These are phyloP conservation scores for Phallus indusiatus DNA, from an alignment of 768 basidiomycete species.

Conservation along the genomic window DNA sequence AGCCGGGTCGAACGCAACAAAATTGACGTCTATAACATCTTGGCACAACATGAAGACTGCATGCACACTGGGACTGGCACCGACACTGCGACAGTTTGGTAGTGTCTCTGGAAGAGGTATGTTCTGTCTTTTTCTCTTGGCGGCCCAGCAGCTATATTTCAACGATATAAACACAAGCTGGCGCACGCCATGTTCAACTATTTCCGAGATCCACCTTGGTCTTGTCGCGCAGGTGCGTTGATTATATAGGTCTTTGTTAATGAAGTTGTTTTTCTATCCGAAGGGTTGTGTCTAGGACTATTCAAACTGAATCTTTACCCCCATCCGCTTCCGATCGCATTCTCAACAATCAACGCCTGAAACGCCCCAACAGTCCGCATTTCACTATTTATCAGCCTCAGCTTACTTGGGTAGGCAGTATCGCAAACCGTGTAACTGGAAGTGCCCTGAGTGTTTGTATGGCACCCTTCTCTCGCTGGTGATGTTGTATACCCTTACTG, in stretches of 20 bases:
- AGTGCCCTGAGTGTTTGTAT: constrained; percentile 65
- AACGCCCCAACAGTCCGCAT: constrained; percentile 88
- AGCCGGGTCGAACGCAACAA: not conserved
- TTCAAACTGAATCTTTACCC: constrained; percentile 60
- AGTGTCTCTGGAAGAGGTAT: constrained; percentile 26
- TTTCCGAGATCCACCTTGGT: constrained; percentile 9
- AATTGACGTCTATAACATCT: not conserved
- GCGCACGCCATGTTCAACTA: constrained; percentile 13
- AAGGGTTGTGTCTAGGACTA: constrained; percentile 25
- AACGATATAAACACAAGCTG: constrained; percentile 7
- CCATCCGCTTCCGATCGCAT: constrained; percentile 50
- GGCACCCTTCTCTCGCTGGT: constrained; percentile 21
- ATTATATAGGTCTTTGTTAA: not conserved
- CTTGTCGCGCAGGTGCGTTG: constrained; percentile 10
- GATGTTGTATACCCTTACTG: not conserved
- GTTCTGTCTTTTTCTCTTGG: constrained; percentile 11
- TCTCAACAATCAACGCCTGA: constrained; percentile 79
- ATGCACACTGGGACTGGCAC: constrained; percentile 49
- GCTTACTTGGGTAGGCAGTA: constrained; percentile 82
- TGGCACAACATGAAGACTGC: constrained; percentile 21
- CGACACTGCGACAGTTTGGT: constrained; percentile 43
- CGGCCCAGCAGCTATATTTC: not conserved
- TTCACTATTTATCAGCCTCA: constrained; percentile 96
- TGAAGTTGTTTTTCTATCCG: not conserved
- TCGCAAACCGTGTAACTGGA: constrained; percentile 83